Evolutionary conservation across 495 filamentous ascomycete species (phyloP).

Genomic region (Daldinia grandis): DNA sequence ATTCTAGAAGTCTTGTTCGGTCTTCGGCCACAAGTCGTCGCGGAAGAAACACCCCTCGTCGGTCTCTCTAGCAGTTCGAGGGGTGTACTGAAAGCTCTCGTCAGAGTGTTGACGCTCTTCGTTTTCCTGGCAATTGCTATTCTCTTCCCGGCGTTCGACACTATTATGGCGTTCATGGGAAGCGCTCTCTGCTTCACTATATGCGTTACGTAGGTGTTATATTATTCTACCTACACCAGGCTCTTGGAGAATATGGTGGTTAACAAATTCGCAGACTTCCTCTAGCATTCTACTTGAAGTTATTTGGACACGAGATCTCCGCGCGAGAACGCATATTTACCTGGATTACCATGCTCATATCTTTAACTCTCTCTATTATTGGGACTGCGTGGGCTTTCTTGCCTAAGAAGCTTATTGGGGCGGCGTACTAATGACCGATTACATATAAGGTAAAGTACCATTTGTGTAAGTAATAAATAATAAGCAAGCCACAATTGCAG

Average conservation of each 20-base stretch:
- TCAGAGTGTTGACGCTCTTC: slow-evolving; percentile 64
- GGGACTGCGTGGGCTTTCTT: slow-evolving; percentile 91
- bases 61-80: slow-evolving; percentile 67
- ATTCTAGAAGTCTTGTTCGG: slow-evolving; percentile 83
- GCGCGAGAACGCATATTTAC: slow-evolving; percentile 69
- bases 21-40: slow-evolving; percentile 65
- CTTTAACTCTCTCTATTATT: slow-evolving; percentile 71
- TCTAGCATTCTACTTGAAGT: slow-evolving; percentile 88
- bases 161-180: slow-evolving; percentile 93
- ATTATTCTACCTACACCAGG: slow-evolving; percentile 8
- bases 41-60: slow-evolving; percentile 54
- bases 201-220: slow-evolving; percentile 75
- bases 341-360: slow-evolving; percentile 74
- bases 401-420: slow-evolving; percentile 68
- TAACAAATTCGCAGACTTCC: slow-evolving; percentile 61
- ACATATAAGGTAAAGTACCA: neutral
- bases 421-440: slow-evolving; percentile 32
- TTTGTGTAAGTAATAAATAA: neutral
- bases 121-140: slow-evolving; percentile 66
- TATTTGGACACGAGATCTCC: slow-evolving; percentile 84
- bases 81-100: slow-evolving; percentile 63
- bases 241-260: neutral
- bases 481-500: no score
- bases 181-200: slow-evolving; percentile 92
- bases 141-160: slow-evolving; percentile 86